These are phyloP conservation scores for Ligustrum vulgare DNA, from an alignment of 257 asterid genomes.

Conservation along the genomic window DNA sequence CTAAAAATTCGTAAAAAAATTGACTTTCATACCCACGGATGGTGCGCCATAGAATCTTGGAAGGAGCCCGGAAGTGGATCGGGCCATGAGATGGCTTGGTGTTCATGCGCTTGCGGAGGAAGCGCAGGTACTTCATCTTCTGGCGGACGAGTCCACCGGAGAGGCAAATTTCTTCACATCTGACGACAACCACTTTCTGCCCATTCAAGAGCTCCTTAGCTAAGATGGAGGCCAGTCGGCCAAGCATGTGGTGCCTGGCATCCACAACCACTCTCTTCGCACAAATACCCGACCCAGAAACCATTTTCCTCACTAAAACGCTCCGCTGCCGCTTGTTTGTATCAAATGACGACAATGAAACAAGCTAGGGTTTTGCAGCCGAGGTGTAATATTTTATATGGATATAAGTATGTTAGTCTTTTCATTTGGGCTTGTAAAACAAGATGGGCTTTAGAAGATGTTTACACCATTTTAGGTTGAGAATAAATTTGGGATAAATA, in stretches of 20 bases:
- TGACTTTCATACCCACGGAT: conserved; percentile 45
- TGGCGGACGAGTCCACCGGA: conserved; percentile 61
- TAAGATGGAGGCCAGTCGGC: conserved; percentile 40
- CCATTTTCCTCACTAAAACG: conserved; percentile 25
- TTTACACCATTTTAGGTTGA: no score
- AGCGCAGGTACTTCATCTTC: conserved; percentile 50
- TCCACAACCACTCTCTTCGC: conserved; percentile 46
- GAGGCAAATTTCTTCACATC: conserved; percentile 52
- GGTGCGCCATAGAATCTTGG: conserved; percentile 53
- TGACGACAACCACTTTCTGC: conserved; percentile 40
- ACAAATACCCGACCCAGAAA: conserved; percentile 54
- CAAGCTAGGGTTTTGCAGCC: no score
- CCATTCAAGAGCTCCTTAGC: conserved; percentile 57
- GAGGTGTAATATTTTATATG: no score
- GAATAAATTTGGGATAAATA: no score
- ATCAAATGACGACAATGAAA: no score
- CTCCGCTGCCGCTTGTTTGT: background rate
- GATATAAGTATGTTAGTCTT: no score
- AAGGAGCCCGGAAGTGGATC: conserved; percentile 57
- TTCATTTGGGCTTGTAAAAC: no score
- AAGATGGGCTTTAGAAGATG: no score
- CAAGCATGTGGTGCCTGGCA: conserved; percentile 55
- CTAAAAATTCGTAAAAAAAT: background rate
- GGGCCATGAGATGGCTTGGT: conserved; percentile 55
- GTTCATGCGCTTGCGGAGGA: conserved; percentile 53